A percentile compares a stretch with the other conserved stretches of the same genome.
Conservation (phyloP, 1,284 basidiomycete genomes). For the Melampsora medusae region DNA sequence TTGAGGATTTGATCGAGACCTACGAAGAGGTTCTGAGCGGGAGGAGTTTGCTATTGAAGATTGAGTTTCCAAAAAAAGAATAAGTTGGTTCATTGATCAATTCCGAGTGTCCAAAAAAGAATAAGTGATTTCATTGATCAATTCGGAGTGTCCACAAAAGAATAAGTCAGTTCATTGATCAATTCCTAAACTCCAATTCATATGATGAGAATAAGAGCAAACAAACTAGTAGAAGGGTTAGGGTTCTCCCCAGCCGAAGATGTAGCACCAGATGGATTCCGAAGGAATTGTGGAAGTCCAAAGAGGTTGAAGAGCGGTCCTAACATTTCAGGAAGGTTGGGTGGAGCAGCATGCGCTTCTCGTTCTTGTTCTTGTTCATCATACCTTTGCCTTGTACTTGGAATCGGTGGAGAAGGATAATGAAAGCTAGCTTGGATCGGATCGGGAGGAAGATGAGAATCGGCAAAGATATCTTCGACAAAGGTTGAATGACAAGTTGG, state of each 20-base stretch:
- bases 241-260: background rate
- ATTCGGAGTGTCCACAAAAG: no score
- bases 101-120: no score
- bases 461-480: constrained; percentile 27
- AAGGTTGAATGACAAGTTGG: constrained; percentile 28
- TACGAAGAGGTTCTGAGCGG: background rate
- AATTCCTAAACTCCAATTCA: no score
- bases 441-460: background rate
- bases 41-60: no score
- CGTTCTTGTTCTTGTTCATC: constrained; percentile 24
- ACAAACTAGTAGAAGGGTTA: background rate
- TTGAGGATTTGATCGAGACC: background rate
- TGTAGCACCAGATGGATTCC: background rate
- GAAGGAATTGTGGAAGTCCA: constrained; percentile 2
- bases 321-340: background rate
- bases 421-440: constrained; percentile 5
- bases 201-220: background rate
- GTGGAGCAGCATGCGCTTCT: background rate
- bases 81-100: no score
- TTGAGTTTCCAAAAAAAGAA: no score
- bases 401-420: constrained; percentile 32
- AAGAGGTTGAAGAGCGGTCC: constrained; percentile 28
- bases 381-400: constrained; percentile 36
- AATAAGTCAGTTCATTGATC: no score
- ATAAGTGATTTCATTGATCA: no score